Conservation (phyloP, 495 filamentous ascomycete species). For the Penicillium desertorum region DNA sequence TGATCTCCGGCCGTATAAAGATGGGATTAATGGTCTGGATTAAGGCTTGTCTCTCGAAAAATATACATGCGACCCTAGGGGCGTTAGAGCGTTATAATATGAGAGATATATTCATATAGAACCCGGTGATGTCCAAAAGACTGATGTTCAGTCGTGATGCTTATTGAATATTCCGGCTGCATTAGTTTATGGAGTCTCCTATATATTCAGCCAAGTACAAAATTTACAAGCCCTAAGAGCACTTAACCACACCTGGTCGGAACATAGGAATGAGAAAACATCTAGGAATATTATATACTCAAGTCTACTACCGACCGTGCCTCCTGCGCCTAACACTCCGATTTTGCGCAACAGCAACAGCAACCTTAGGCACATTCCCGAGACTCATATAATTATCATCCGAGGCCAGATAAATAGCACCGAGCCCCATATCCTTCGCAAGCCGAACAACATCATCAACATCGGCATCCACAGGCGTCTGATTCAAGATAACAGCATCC, state of each 20-base stretch:
- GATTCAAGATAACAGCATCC: constrained; percentile 24
- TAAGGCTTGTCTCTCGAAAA: background rate
- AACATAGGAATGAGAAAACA: background rate
- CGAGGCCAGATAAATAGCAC: constrained; percentile 26
- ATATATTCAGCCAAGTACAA: background rate
- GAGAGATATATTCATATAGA: background rate
- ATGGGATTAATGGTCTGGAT: constrained; percentile 65
- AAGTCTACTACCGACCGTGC: background rate
- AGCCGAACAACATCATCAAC: constrained; percentile 16
- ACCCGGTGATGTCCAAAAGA: no score
- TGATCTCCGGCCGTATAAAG: constrained; percentile 75
- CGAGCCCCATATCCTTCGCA: constrained; percentile 22
- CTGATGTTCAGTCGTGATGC: background rate
- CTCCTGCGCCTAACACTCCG: background rate
- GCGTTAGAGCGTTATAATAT: background rate
- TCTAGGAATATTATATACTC: background rate
- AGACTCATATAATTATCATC: constrained; percentile 18
- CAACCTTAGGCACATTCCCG: constrained; percentile 16
- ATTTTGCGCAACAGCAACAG: constrained; percentile 11
- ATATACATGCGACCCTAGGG: background rate
- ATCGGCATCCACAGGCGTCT: constrained; percentile 13
- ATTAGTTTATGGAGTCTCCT: background rate
- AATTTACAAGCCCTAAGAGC: background rate
- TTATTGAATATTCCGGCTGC: background rate
- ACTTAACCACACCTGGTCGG: background rate